Percentiles rank a stretch among this genome's conserved stretches.
phyloP scores from a whole-genome alignment of 73 alveolate genomes.

The Durusdinium trenchii region DNA sequence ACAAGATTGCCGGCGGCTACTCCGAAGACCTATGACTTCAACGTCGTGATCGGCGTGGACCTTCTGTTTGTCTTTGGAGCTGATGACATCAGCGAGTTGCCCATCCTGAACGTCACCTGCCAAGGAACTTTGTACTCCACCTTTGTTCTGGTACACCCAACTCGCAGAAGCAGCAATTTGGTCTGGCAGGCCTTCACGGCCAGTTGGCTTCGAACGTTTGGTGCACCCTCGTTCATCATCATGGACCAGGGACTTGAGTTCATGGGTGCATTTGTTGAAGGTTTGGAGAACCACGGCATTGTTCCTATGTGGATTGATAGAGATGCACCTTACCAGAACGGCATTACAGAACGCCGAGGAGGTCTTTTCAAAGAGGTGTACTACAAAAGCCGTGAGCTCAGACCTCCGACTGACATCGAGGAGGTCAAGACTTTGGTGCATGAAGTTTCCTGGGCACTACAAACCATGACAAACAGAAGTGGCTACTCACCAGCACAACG shows the following conservation, averaged over 20 bases:
- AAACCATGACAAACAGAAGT: background rate
- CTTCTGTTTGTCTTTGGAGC: background rate
- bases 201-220: too few relatives aligned
- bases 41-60: too few relatives aligned
- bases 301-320: background rate
- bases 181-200: too few relatives aligned
- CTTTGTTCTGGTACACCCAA: background rate
- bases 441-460: background rate
- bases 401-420: background rate
- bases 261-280: background rate
- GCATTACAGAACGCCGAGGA: background rate
- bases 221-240: background rate
- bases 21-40: too few relatives aligned
- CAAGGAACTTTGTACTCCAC: background rate
- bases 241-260: background rate
- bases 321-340: background rate
- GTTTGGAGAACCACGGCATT: background rate
- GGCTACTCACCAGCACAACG: background rate
- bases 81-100: background rate
- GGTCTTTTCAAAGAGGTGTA: background rate
- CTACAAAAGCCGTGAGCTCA: background rate
- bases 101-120: background rate
- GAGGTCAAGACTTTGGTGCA: background rate
- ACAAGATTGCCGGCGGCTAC: background rate
- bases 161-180: too few relatives aligned